Base-by-base conservation (phyloP, 1,139 yeast species). In the Kluyveromyces sp. region DNA sequence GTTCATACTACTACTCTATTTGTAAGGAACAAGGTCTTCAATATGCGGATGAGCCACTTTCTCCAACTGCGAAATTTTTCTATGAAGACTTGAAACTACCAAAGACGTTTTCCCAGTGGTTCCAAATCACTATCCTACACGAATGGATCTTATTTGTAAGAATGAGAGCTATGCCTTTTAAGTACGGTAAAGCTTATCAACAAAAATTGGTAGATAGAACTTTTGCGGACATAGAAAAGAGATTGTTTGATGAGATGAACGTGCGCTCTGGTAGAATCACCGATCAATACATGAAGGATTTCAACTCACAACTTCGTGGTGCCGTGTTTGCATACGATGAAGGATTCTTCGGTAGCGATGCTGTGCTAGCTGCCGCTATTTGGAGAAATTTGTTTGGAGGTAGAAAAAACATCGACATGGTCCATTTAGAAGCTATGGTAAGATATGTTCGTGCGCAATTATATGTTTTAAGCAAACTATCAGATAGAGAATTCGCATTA, bases 301-400 rank as follows among this genome's bases (percentile, higher is more conserved):
- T 86, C 66, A 90, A 90, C 60, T 74, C 88, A 21, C 98, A 92
- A 68, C 71, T 92, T 59, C 78, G 94, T 63, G 99, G 99, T 37
- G 75, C 86, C 39, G 83, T 89, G 2, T 79, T 90, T 58, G 84
- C 96, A 2, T 90, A 90, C 60, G 99, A 94, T 66, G 97, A 92
- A 68, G 97, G 94, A 0, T 75, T 94, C 48, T 78, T 77, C 56
- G 78, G 88, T 32, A 85, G 83, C 54, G 97, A 90, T 64, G 79
- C 86, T 27, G 86, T 92, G 1, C 69, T 90, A 51, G 96, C 95
- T 2, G 79, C 85, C 39, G 96, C 97, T 0, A 67, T 90, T 39
- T 87, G 95, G 95, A 80, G 97, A 72, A 89, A 89, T 62, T 69
- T 92, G 50, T 92, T 89, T 68, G 86, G 86, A 57, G 96, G 95